Evolutionary conservation across 1,284 basidiomycete genomes (phyloP), one percentile per base, ranked within the genome.

Genomic region (Tremellales sp.): DNA sequence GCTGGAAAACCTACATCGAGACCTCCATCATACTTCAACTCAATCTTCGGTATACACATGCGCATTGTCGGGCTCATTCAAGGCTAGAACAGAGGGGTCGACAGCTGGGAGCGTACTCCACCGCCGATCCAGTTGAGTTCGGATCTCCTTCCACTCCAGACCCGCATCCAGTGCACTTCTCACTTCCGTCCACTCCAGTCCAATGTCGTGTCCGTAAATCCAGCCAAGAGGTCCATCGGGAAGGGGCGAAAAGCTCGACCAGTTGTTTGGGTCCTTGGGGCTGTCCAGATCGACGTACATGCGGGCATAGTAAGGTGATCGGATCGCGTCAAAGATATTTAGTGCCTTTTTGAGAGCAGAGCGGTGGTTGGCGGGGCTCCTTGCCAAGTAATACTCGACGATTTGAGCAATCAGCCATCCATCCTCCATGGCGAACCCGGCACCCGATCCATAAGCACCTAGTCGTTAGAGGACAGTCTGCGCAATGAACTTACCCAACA

Each of bases 371-470:
- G 18, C n/a, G 5, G n/a, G 5, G 3, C 13, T 19, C 5, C 25
- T 18, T 25, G 9, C 36, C 6, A 48, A 22, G 25, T 22, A 35
- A 13, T 44, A 24, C 12, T 42, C 33, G 2, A 54, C 33, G 27
- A 40, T 34, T 16, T 35, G 38, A 14, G 43, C 48, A 6, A 50
- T 19, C 14, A 47, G 33, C 39, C 36, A 55, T 3, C 42, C 50
- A 40, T 55, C 53, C 37, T 55, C 45, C 18, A 55, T 24, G 14
- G 53, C 53, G 27, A 55, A 55, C 8, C 33, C 53, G 1, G 53
- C 53, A 8, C 50, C 53, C 14, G 49, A 47, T 5, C 53, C 53
- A 33, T 49, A 51, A 13, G 50, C 50, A 31, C 53, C n/a, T n/a
- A n/a, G n/a, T n/a, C n/a, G n/a, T n/a, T n/a, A n/a, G n/a, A n/a